Percentiles rank a stretch among this genome's conserved stretches.
Conservation (phyloP, 2,329 filamentous ascomycete species). For the Geoglossum cookeanum region DNA sequence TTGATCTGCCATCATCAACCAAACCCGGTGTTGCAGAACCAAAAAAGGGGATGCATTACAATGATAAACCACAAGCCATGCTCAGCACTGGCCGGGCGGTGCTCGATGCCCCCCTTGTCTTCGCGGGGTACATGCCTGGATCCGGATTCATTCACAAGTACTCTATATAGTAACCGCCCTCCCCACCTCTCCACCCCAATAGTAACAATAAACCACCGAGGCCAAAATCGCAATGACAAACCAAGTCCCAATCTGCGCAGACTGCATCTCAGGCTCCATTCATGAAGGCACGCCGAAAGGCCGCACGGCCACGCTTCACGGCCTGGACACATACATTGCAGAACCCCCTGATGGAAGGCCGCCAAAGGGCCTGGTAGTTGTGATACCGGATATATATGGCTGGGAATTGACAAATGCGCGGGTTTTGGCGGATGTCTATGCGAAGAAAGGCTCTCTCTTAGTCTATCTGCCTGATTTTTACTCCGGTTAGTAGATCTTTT, state of each 20-base stretch:
- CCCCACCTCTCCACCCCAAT: too few species aligned
- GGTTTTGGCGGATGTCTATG: constrained; percentile 34
- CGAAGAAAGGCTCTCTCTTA: constrained; percentile 28
- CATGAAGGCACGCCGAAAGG: constrained; percentile 28
- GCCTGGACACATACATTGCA: constrained; percentile 29
- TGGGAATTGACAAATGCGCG: constrained; percentile 34
- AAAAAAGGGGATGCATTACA: too few species aligned
- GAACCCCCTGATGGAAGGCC: constrained; percentile 19
- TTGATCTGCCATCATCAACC: too few species aligned
- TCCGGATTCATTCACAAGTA: too few species aligned
- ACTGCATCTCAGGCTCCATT: constrained; percentile 29
- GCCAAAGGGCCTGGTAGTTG: constrained; percentile 30
- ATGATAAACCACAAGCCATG: too few species aligned
- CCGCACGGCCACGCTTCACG: constrained; percentile 27
- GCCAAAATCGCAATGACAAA: not conserved
- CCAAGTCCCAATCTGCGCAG: not conserved
- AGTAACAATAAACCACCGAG: too few species aligned
- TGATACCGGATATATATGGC: constrained; percentile 37
- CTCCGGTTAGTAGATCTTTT: constrained; percentile 19
- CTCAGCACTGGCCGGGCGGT: too few species aligned
- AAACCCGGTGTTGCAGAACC: too few species aligned
- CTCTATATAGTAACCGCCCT: too few species aligned
- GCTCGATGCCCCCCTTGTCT: too few species aligned
- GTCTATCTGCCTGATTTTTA: constrained; percentile 41
- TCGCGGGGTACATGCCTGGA: too few species aligned